These are phyloP conservation scores for Posidonia oceanica DNA, from an alignment of 116 monocot genomes.

Conservation along the genomic window DNA sequence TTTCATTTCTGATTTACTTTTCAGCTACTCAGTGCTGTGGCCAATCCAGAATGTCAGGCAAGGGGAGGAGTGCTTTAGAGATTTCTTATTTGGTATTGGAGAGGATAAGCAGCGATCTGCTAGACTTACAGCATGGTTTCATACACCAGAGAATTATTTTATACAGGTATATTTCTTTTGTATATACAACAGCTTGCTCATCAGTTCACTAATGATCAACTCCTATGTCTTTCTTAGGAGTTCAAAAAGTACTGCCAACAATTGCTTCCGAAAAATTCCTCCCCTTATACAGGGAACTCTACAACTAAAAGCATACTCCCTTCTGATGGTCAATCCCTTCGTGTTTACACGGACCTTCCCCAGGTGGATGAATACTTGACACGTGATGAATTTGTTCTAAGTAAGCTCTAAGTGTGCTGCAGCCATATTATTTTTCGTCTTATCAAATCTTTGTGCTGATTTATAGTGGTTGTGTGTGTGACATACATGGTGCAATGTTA, in stretches of 20 bases:
- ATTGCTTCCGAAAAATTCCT: conserved; percentile 24
- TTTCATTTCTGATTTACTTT: conserved; percentile 1
- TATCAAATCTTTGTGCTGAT: neutral
- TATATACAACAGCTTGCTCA: neutral
- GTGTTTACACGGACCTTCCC: conserved; percentile 80
- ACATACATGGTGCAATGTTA: no score
- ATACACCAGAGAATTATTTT: conserved; percentile 87
- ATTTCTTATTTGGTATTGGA: conserved; percentile 88
- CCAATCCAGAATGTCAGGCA: conserved; percentile 46
- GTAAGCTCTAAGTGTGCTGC: conserved; percentile 29
- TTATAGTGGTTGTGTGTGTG: no score
- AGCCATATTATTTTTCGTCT: neutral
- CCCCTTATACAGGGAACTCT: conserved; percentile 6
- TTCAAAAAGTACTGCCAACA: conserved; percentile 43
- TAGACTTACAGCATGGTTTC: conserved; percentile 98
- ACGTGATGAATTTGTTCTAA: conserved; percentile 69
- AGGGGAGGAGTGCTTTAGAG: conserved; percentile 89
- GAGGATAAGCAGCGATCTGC: conserved; percentile 93
- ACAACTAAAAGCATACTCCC: conserved; percentile 40
- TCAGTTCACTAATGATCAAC: neutral
- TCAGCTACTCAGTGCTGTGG: conserved; percentile 94
- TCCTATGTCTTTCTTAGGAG: conserved; percentile 31
- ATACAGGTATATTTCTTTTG: conserved; percentile 42
- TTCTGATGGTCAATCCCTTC: conserved; percentile 34
- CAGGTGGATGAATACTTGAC: conserved; percentile 80